These are phyloP conservation scores for Rhazya stricta DNA, from an alignment of 257 asterid species.

Conservation along the genomic window DNA sequence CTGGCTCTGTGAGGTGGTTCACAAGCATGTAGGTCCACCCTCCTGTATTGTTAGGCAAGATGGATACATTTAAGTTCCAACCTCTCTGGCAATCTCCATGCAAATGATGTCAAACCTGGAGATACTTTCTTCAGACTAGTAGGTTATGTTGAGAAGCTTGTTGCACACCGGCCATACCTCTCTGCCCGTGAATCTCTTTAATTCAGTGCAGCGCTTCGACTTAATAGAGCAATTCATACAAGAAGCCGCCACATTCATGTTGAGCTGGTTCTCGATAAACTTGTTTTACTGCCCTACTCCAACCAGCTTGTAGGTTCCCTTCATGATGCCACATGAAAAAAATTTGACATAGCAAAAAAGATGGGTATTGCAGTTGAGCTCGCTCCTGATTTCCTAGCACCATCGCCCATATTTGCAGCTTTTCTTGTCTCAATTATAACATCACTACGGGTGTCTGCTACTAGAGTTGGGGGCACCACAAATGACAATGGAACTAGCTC, in stretches of 20 bases:
- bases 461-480: too few species aligned
- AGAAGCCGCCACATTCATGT: slow-evolving; percentile 11
- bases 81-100: slow-evolving; percentile 4
- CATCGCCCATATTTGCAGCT: slow-evolving; percentile 10
- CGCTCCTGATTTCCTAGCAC: slow-evolving; percentile 18
- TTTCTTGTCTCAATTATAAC: slow-evolving; percentile 11
- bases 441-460: slow-evolving; percentile 15
- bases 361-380: slow-evolving; percentile 16
- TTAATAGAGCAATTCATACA: slow-evolving; percentile 7
- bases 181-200: slow-evolving; percentile 17
- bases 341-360: slow-evolving; percentile 15
- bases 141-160: slow-evolving; percentile 20
- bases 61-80: slow-evolving; percentile 5
- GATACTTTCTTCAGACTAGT: slow-evolving; percentile 11
- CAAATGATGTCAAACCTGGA: slow-evolving; percentile 12
- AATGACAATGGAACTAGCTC: too few species aligned
- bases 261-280: slow-evolving; percentile 11
- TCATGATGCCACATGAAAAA: slow-evolving; percentile 13
- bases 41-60: slow-evolving; percentile 18
- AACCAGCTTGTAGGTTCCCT: slow-evolving; percentile 17
- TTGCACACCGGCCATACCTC: slow-evolving; percentile 15
- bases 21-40: slow-evolving; percentile 9
- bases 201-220: slow-evolving; percentile 17
- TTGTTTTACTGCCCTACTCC: slow-evolving; percentile 13
- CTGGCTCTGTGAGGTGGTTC: slow-evolving; percentile 17